Percentiles rank a stretch among this genome's conserved stretches.
phyloP scores from a whole-genome alignment of 192 early-diverging fungal genomes.

The Rhizophagus prolifer region DNA sequence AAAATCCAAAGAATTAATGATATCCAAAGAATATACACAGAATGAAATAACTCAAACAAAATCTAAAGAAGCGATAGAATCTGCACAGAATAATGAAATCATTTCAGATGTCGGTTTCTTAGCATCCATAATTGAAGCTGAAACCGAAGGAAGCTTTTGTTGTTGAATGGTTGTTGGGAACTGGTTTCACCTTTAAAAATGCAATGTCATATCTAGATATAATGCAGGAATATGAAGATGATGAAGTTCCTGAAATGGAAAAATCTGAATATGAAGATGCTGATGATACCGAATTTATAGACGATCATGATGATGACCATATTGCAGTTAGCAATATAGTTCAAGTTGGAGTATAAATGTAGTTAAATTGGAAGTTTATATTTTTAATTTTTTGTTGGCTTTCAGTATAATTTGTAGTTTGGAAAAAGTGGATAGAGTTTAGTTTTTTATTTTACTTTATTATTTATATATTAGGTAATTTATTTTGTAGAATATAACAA shows the following conservation, averaged over 20 bases:
- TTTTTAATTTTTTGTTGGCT: too few relatives aligned
- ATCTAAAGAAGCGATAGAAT: background rate
- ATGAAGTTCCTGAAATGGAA: background rate
- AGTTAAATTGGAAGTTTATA: too few relatives aligned
- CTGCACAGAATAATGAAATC: background rate
- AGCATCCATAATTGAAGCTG: background rate
- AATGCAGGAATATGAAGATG: background rate
- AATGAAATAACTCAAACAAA: background rate
- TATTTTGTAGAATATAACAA: too few relatives aligned
- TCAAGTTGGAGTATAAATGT: too few relatives aligned
- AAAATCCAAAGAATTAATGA: too few relatives aligned
- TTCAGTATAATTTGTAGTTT: too few relatives aligned
- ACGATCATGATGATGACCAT: background rate
- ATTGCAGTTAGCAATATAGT: background rate
- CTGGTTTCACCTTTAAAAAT: background rate
- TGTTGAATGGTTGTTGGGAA: slow-evolving; percentile 25
- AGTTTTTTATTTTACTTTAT: too few relatives aligned
- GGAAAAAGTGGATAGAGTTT: too few relatives aligned
- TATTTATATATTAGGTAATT: too few relatives aligned
- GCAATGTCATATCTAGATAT: background rate
- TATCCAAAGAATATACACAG: too few relatives aligned
- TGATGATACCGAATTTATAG: background rate
- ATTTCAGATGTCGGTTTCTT: background rate
- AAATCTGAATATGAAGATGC: slow-evolving; percentile 17
- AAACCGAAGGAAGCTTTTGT: background rate